Base-by-base conservation (phyloP, 805 yeast genomes). In the Pichia paraexigua region DNA sequence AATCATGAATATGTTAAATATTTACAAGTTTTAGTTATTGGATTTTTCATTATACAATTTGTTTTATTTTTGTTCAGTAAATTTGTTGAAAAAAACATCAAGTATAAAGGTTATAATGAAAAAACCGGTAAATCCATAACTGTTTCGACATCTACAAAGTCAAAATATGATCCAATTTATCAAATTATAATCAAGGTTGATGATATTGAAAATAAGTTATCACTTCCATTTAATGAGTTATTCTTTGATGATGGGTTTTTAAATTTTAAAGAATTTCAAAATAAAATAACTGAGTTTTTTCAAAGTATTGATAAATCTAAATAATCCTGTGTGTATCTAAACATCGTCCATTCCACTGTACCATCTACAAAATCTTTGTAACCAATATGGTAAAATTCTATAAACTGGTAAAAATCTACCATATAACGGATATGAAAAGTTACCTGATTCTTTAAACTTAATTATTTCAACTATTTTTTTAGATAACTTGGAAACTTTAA, bases 191-290 rank as follows among this genome's bases (percentile, higher is more conserved):
- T 76, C n/a, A 59, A 61, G 11, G 32, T 66, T 12, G 66, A 68
- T 48, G 61, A 51, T 10, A 50, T 50, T 11, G 53, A 58, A 6
- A 55, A 58, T 7, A 52, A 64, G 2, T 45, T 57, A 2, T 56
- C 42, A 11, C 21, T 73, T 20, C 71, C 66, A 40, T 70, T 78
- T 45, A 67, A 65, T 9, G 66, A 72, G 51, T 58, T 80, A 46
- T 80, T 77, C 55, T 79, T 75, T 52, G 66, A 64, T 15, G 68
- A 71, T 48, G 82, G 83, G 1, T 74, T 56, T 48, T 66, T 73
- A 53, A 74, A 73, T 41, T 59, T 68, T 41, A 68, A 63, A 25
- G 70, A 60, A 25, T 66, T 71, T 43, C 60, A 61, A 20, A 52
- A 55, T 5, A 58, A 66, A 32, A 44, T 78, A 5, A 50, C 45